These are phyloP conservation scores for Tolypocladium capitatum DNA, from an alignment of 2,329 filamentous ascomycete genomes.

Conservation along the genomic window DNA sequence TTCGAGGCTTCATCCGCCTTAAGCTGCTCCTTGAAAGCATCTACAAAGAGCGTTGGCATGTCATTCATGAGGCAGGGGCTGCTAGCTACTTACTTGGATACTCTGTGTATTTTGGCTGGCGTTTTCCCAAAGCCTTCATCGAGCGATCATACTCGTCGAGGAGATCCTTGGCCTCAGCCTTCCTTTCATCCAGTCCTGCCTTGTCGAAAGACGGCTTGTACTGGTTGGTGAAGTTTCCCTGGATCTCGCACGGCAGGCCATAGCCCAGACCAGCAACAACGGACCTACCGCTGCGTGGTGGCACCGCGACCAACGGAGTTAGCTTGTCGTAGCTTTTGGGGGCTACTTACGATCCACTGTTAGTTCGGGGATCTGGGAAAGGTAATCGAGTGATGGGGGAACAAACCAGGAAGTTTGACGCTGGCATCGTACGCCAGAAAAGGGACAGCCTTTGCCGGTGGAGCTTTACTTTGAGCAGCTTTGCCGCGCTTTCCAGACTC, in stretches of 20 bases:
- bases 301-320: constrained; percentile 27
- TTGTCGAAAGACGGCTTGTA: constrained; percentile 27
- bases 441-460: constrained; percentile 24
- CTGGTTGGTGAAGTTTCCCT: constrained; percentile 26
- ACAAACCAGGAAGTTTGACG: constrained; percentile 24
- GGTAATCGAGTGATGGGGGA: background rate
- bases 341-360: constrained; percentile 6
- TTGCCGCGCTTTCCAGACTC: constrained; percentile 25
- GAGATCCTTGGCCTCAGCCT: constrained; percentile 23
- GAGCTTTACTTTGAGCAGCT: constrained; percentile 23
- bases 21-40: constrained; percentile 32
- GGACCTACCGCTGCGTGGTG: constrained; percentile 23
- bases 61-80: background rate
- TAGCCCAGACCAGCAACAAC: constrained; percentile 26
- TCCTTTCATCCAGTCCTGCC: constrained; percentile 26
- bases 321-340: constrained; percentile 33
- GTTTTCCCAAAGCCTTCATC: constrained; percentile 27
- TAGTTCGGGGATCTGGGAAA: background rate
- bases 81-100: constrained; percentile 23
- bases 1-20: constrained; percentile 31
- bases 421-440: constrained; percentile 23
- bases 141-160: constrained; percentile 27
- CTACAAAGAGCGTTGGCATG: constrained; percentile 5
- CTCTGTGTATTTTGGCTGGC: constrained; percentile 32
- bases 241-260: constrained; percentile 28